phyloP scores from a whole-genome alignment of 805 yeast genomes.

The Cyberlindnera americana region DNA sequence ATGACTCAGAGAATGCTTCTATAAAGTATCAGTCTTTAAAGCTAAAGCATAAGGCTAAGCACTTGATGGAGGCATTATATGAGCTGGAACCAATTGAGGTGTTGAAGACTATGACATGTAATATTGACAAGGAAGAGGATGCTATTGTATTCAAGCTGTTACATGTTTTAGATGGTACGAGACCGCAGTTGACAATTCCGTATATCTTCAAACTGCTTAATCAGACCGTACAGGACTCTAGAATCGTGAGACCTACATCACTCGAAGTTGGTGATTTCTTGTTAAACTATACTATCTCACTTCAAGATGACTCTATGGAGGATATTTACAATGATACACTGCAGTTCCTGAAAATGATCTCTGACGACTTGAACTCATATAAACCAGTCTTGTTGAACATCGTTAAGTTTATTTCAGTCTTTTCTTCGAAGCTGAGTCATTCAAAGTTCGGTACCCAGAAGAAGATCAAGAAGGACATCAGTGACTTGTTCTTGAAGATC shows the following conservation, averaged over 20 bases:
- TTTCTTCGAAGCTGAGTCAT: conserved; percentile 54
- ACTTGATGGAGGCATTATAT: conserved; percentile 60
- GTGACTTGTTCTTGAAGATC: conserved; percentile 41
- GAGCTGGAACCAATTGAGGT: conserved; percentile 69
- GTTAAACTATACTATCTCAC: conserved; percentile 54
- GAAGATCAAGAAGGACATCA: conserved; percentile 52
- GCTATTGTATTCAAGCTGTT: conserved; percentile 52
- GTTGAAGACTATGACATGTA: conserved; percentile 56
- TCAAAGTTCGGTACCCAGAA: conserved; percentile 61
- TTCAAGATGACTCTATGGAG: conserved; percentile 74
- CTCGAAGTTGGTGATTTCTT: conserved; percentile 31
- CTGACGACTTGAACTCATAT: conserved; percentile 44
- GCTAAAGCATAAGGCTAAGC: conserved; percentile 66
- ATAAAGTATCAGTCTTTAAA: conserved; percentile 48
- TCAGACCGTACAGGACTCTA: conserved; percentile 24
- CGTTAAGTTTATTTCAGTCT: conserved; percentile 46
- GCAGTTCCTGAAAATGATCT: conserved; percentile 56
- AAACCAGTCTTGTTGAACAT: conserved; percentile 48
- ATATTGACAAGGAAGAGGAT: conserved; percentile 12
- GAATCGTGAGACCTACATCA: conserved; percentile 13
- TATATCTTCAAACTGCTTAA: conserved; percentile 54
- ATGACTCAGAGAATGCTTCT: conserved; percentile 31
- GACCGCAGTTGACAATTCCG: conserved; percentile 72
- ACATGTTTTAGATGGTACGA: conserved; percentile 82
- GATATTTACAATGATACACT: conserved; percentile 68